Evolutionary conservation across 1,284 basidiomycete species (phyloP).

Genomic region (Irpex sp.): DNA sequence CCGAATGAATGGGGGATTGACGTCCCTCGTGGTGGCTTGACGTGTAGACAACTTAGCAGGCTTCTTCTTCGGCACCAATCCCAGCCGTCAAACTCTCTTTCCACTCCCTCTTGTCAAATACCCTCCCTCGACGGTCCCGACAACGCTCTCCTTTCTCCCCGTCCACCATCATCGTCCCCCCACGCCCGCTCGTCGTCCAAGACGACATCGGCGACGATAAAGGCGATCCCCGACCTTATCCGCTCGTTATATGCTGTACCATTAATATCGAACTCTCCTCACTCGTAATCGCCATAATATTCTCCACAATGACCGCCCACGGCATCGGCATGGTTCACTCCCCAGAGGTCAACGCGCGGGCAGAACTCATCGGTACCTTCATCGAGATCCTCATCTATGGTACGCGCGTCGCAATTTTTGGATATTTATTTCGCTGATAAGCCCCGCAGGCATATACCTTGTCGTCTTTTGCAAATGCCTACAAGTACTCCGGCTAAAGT

Average conservation of each 20-base stretch:
- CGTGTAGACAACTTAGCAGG: neutral
- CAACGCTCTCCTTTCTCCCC: neutral
- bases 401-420: neutral
- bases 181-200: neutral
- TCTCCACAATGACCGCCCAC: neutral
- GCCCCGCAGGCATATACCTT: conserved; percentile 3
- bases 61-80: neutral
- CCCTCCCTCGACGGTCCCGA: neutral
- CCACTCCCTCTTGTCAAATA: neutral
- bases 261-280: neutral
- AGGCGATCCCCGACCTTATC: neutral
- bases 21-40: neutral
- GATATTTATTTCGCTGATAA: neutral
- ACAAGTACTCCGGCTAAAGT: conserved; percentile 5
- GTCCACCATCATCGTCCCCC: neutral
- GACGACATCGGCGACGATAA: neutral
- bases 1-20: neutral
- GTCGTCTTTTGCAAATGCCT: conserved; percentile 11
- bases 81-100: neutral
- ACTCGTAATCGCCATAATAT: neutral
- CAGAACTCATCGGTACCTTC: conserved; percentile 11
- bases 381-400: conserved; percentile 11
- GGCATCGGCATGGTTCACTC: neutral
- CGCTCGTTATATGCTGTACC: neutral
- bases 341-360: neutral